Evolutionary conservation across 176 grass and related monocot genomes (phyloP).

Genomic region (Bromus sterilis): DNA sequence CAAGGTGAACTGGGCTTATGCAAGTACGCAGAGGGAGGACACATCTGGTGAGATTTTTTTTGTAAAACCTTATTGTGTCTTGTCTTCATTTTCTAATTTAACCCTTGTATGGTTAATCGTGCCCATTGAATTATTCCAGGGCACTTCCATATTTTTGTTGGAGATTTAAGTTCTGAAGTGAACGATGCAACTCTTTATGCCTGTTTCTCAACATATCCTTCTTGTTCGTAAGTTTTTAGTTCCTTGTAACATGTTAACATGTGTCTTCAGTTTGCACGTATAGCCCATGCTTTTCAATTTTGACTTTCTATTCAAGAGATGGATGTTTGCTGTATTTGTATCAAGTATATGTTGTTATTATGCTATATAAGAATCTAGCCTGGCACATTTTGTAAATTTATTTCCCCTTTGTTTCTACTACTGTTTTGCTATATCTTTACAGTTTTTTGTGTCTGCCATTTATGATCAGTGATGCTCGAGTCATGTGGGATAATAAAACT

Average conservation of each 20-base stretch:
- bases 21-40: constrained; percentile 82
- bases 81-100: constrained; percentile 14
- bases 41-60: constrained; percentile 52
- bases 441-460: constrained; percentile 13
- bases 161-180: constrained; percentile 88
- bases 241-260: constrained; percentile 28
- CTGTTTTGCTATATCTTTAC: constrained; percentile 2
- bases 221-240: constrained; percentile 74
- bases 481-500: constrained; percentile 95
- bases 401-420: constrained; percentile 9
- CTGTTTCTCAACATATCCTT: constrained; percentile 77
- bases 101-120: constrained; percentile 22
- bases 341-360: neutral
- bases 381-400: neutral
- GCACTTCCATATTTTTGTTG: constrained; percentile 94
- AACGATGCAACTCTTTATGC: constrained; percentile 88
- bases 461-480: constrained; percentile 69
- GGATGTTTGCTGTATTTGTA: constrained; percentile 1
- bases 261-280: neutral
- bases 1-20: constrained; percentile 85
- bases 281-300: neutral
- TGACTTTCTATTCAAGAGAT: neutral
- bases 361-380: constrained; percentile 9
- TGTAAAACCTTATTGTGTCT: neutral
- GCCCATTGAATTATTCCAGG: constrained; percentile 49